Conservation (phyloP, 192 early-diverging fungal species). For the Entomortierella parvispora region DNA sequence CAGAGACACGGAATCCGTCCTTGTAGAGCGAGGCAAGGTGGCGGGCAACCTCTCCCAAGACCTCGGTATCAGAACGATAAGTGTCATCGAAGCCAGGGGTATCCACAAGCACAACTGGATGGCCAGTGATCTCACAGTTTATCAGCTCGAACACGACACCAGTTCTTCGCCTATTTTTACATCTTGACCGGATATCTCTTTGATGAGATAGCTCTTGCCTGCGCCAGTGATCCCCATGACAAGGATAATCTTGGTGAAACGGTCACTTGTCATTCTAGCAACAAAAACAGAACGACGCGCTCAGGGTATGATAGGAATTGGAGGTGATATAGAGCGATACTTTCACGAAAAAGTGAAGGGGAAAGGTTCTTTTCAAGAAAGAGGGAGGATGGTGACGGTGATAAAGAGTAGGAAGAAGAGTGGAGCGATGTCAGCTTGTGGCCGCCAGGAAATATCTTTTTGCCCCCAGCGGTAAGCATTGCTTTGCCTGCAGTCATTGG, state of each 20-base stretch:
- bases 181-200: background rate
- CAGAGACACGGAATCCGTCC: background rate
- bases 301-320: no score
- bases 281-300: no score
- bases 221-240: conserved; percentile 11
- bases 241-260: conserved; percentile 3
- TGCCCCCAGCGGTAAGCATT: no score
- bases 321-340: no score
- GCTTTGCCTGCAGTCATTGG: no score
- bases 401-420: no score
- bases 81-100: conserved; percentile 9
- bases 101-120: background rate
- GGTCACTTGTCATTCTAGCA: no score
- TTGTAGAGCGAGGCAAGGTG: background rate
- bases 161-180: background rate
- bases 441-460: no score
- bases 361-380: no score
- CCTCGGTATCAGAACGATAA: conserved; percentile 1
- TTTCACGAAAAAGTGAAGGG: no score
- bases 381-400: no score
- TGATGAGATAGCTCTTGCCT: conserved; percentile 12
- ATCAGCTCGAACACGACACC: background rate
- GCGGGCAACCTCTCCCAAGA: background rate
- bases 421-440: no score
- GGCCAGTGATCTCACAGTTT: background rate